phyloP scores from a whole-genome alignment of 2,329 filamentous ascomycete genomes.

The Ophiostoma sp. region DNA sequence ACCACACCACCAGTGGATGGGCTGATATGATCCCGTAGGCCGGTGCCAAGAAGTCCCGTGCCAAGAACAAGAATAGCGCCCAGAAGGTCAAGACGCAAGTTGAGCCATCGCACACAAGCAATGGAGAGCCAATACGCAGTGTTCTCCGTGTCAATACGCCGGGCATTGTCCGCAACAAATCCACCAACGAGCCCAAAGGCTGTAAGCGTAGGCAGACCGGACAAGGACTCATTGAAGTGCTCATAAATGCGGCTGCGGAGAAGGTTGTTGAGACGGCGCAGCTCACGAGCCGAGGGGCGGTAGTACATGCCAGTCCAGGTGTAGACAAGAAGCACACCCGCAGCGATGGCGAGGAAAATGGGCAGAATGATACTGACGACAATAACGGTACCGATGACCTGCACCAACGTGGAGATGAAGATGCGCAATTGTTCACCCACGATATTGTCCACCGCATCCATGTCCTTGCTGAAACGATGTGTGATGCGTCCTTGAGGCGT shows the following conservation, averaged over 20 bases:
- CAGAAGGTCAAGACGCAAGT: constrained; percentile 84
- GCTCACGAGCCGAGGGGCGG: constrained; percentile 82
- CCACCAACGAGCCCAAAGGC: constrained; percentile 91
- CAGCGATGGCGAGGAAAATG: constrained; percentile 79
- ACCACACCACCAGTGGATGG: constrained; percentile 90
- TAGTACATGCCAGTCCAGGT: constrained; percentile 83
- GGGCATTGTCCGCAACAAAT: constrained; percentile 87
- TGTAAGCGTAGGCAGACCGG: constrained; percentile 91
- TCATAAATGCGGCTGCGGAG: constrained; percentile 94
- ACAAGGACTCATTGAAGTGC: constrained; percentile 93
- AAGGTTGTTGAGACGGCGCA: constrained; percentile 91
- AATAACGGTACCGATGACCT: constrained; percentile 78
- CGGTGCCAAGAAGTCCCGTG: constrained; percentile 83
- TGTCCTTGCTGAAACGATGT: constrained; percentile 97
- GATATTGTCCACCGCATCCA: constrained; percentile 92
- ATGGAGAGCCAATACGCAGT: constrained; percentile 90
- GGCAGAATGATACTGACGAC: constrained; percentile 88
- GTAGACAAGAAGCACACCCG: constrained; percentile 83
- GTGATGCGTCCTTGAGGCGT: constrained; percentile 94
- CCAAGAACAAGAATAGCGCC: constrained; percentile 92
- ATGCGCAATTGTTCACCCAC: constrained; percentile 86
- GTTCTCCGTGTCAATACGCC: constrained; percentile 83
- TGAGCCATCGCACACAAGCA: constrained; percentile 95
- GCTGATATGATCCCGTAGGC: constrained; percentile 79
- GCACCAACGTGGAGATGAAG: constrained; percentile 61